phyloP scores from a whole-genome alignment of 1,139 yeast genomes.

The Fermentozyma sake region DNA sequence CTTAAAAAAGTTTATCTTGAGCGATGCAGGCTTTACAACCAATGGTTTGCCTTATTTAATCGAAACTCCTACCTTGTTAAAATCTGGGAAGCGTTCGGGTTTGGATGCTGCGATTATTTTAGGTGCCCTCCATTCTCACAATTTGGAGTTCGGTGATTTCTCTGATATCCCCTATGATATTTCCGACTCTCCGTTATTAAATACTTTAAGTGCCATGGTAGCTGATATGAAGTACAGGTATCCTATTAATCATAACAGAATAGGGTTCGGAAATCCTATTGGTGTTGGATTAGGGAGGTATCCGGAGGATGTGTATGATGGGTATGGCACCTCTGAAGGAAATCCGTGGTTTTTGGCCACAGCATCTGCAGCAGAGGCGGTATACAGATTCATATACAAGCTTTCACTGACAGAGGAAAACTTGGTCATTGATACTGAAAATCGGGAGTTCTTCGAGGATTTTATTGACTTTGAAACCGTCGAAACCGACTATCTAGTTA shows the following conservation, averaged over 20 bases:
- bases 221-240: conserved; percentile 68
- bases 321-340: conserved; percentile 67
- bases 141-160: conserved; percentile 30
- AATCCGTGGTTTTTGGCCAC: conserved; percentile 96
- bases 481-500: conserved; percentile 3
- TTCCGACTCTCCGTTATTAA: conserved; percentile 49
- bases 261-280: conserved; percentile 25
- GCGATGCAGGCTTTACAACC: conserved; percentile 44
- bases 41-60: conserved; percentile 49
- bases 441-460: conserved; percentile 26
- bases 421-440: conserved; percentile 21
- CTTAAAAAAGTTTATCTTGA: conserved; percentile 33
- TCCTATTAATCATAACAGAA: conserved; percentile 60
- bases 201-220: conserved; percentile 55
- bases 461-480: conserved; percentile 19
- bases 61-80: conserved; percentile 58
- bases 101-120: conserved; percentile 76
- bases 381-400: conserved; percentile 36
- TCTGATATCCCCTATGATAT: conserved; percentile 55
- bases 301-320: conserved; percentile 91
- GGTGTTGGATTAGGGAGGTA: conserved; percentile 88
- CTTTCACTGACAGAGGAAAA: conserved; percentile 18
- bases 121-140: conserved; percentile 65
- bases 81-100: conserved; percentile 51
- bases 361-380: conserved; percentile 66